Percentiles rank a stretch among this genome's conserved stretches.
phyloP scores from a whole-genome alignment of 2,329 filamentous ascomycete genomes.

The Claviceps digitariae region DNA sequence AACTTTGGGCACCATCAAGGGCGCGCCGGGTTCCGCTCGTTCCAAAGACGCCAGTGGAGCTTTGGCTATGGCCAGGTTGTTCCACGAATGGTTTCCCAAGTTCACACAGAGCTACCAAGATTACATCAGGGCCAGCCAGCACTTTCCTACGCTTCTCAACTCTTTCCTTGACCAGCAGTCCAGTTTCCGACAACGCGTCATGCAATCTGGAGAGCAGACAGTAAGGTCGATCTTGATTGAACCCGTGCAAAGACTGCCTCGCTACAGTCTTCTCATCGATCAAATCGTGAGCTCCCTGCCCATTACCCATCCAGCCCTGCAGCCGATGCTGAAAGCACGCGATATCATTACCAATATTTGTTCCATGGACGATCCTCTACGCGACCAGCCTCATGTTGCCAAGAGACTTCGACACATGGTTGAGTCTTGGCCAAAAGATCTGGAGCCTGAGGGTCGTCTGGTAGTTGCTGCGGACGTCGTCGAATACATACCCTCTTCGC shows the following conservation, averaged over 20 bases:
- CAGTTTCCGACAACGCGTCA: slow-evolving; percentile 67
- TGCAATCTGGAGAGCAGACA: slow-evolving; percentile 77
- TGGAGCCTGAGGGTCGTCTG: slow-evolving; percentile 63
- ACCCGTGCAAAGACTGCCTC: slow-evolving; percentile 83
- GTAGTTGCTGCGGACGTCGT: slow-evolving; percentile 70
- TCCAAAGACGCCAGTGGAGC: slow-evolving; percentile 65
- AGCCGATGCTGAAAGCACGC: slow-evolving; percentile 70
- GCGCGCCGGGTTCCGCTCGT: slow-evolving; percentile 27
- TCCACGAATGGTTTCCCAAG: slow-evolving; percentile 84
- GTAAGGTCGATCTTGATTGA: slow-evolving; percentile 89
- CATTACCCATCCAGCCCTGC: slow-evolving; percentile 71
- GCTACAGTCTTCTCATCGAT: slow-evolving; percentile 93
- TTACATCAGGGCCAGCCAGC: slow-evolving; percentile 81
- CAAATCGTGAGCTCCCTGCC: slow-evolving; percentile 82
- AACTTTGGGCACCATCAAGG: slow-evolving; percentile 27
- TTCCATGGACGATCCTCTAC: slow-evolving; percentile 63
- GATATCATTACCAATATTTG: slow-evolving; percentile 96
- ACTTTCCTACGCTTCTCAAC: slow-evolving; percentile 71
- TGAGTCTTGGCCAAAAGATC: slow-evolving; percentile 59
- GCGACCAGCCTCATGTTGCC: slow-evolving; percentile 59
- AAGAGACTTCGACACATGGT: slow-evolving; percentile 65
- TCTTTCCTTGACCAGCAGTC: slow-evolving; percentile 68
- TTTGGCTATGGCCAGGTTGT: slow-evolving; percentile 61
- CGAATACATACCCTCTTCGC: slow-evolving; percentile 63
- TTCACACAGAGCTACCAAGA: slow-evolving; percentile 86